Evolutionary conservation across 1,284 basidiomycete genomes (phyloP).

Genomic region (Tylopilus sp.): DNA sequence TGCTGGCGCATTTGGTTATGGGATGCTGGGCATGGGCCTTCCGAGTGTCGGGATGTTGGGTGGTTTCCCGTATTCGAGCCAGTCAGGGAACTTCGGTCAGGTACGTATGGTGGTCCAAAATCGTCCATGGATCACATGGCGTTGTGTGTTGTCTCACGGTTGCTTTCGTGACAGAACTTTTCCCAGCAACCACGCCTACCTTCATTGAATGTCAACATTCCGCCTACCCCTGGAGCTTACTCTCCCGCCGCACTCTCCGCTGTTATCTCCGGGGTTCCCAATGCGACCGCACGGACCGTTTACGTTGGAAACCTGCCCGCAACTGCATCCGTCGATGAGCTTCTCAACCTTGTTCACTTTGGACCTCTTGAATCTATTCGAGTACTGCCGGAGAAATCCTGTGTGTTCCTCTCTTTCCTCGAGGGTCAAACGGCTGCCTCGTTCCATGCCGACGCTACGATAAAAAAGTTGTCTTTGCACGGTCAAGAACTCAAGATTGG

Average conservation of each 20-base stretch:
- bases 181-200: conserved; percentile 56
- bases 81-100: conserved; percentile 68
- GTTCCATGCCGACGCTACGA: conserved; percentile 91
- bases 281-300: conserved; percentile 84
- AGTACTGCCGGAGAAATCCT: conserved; percentile 96
- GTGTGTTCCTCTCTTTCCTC: conserved; percentile 97
- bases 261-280: conserved; percentile 62
- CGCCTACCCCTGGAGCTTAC: conserved; percentile 57
- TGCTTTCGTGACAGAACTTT: conserved; percentile 34
- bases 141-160: not conserved
- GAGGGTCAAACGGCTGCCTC: conserved; percentile 88
- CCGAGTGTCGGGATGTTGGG: conserved; percentile 66
- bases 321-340: conserved; percentile 96
- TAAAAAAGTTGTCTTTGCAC: conserved; percentile 89
- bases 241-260: conserved; percentile 71
- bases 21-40: conserved; percentile 74
- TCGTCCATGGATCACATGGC: not conserved
- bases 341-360: conserved; percentile 96
- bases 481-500: conserved; percentile 94
- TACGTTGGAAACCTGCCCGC: conserved; percentile 96
- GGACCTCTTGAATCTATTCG: conserved; percentile 95
- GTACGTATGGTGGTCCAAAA: conserved; percentile 36
- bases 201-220: conserved; percentile 61
- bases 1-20: conserved; percentile 57
- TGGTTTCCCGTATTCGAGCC: conserved; percentile 67